A percentile compares a stretch with the other conserved stretches of the same genome.
Conservation (phyloP, 805 yeast genomes). For the Barnettozyma vustinii region DNA sequence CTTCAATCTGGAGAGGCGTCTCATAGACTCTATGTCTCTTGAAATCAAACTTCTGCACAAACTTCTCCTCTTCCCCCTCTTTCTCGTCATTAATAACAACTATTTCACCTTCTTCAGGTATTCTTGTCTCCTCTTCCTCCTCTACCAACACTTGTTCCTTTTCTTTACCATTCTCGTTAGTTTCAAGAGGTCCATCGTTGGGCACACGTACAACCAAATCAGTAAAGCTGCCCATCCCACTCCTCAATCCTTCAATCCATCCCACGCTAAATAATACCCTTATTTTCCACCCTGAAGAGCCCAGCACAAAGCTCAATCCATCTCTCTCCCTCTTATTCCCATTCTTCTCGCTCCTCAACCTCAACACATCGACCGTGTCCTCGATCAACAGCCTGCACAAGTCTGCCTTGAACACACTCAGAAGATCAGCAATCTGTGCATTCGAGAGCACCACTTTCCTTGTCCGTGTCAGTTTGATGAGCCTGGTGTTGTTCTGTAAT, state of each 20-base stretch:
- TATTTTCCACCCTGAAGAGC: conserved; percentile 18
- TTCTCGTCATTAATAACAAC: not conserved
- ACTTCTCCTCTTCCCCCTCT: conserved; percentile 13
- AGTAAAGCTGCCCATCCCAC: not conserved
- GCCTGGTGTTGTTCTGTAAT: conserved; percentile 7
- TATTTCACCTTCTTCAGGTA: conserved; percentile 18
- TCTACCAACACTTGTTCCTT: not conserved
- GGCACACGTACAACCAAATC: conserved; percentile 16
- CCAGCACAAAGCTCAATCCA: conserved; percentile 1
- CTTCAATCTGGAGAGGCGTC: conserved; percentile 19
- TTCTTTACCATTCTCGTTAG: not conserved
- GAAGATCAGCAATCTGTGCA: conserved; percentile 14
- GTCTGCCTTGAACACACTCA: conserved; percentile 12
- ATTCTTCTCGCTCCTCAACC: not conserved
- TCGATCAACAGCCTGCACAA: conserved; percentile 11
- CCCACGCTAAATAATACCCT: conserved; percentile 8
- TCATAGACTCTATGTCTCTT: conserved; percentile 8
- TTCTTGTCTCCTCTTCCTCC: conserved; percentile 14
- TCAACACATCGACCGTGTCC: conserved; percentile 11
- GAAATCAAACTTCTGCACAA: conserved; percentile 18
- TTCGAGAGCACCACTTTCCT: conserved; percentile 17
- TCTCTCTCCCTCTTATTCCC: not conserved
- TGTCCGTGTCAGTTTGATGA: conserved; percentile 2
- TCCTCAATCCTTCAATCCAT: conserved; percentile 8
- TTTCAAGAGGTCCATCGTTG: not conserved